phyloP scores from a whole-genome alignment of 225 moss, liverwort and hornwort genomes.

The Bryum argenteum region DNA sequence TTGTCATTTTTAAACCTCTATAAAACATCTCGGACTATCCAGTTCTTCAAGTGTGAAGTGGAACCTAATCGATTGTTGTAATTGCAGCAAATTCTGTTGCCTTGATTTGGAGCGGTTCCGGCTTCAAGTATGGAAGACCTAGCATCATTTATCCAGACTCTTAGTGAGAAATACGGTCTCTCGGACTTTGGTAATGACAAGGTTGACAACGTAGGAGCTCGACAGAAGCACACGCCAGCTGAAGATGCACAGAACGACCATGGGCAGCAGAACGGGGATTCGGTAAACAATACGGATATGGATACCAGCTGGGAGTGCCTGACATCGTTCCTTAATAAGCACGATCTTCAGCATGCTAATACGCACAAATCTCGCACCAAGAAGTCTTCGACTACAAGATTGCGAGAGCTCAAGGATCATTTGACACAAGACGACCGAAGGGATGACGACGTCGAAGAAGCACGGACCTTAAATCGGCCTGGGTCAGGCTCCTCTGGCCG shows the following conservation, averaged over 20 bases:
- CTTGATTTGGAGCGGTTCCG: slow-evolving; percentile 24
- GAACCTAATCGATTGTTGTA: slow-evolving; percentile 21
- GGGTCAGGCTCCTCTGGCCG: slow-evolving; percentile 45
- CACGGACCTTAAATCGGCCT: slow-evolving; percentile 28
- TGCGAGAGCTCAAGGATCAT: slow-evolving; percentile 25
- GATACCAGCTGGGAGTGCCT: slow-evolving; percentile 63
- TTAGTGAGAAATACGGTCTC: slow-evolving; percentile 83
- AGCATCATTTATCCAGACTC: slow-evolving; percentile 80
- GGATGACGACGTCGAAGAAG: slow-evolving; percentile 26
- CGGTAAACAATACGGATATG: slow-evolving; percentile 22
- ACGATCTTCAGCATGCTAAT: slow-evolving; percentile 33
- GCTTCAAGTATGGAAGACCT: slow-evolving; percentile 70
- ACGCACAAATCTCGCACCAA: slow-evolving; percentile 35
- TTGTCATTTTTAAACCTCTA: slow-evolving; percentile 11
- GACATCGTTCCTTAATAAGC: slow-evolving; percentile 51
- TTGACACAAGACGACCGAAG: slow-evolving; percentile 27
- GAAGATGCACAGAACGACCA: slow-evolving; percentile 23
- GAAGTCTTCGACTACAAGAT: slow-evolving; percentile 31
- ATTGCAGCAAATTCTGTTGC: slow-evolving; percentile 26
- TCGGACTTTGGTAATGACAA: slow-evolving; percentile 54
- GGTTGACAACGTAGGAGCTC: slow-evolving; percentile 31
- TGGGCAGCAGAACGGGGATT: slow-evolving; percentile 22
- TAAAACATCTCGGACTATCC: not conserved
- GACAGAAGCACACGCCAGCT: slow-evolving; percentile 24
- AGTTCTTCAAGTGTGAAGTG: not conserved